Evolutionary conservation across 129 eudicot genomes (phyloP).

Genomic region (Apium graveolens): DNA sequence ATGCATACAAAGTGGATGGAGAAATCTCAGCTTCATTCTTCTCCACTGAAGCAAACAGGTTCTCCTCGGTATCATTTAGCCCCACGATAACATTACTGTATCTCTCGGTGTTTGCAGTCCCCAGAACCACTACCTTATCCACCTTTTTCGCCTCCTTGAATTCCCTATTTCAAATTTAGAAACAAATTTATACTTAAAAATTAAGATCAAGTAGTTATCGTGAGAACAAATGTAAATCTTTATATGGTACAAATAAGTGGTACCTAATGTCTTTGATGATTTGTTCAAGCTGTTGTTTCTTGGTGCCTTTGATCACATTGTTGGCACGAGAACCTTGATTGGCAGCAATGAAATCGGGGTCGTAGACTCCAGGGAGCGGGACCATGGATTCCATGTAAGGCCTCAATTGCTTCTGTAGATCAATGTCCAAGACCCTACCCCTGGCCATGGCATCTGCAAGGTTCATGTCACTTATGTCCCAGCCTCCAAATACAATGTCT

Average conservation of each 20-base stretch:
- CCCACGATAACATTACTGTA: conserved; percentile 89
- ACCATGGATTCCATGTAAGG: conserved; percentile 99
- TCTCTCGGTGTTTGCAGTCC: conserved; percentile 96
- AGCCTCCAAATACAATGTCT: conserved; percentile 92
- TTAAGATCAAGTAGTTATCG: background rate
- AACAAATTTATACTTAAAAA: background rate
- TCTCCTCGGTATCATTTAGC: conserved; percentile 84
- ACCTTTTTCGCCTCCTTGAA: conserved; percentile 81
- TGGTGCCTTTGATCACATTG: conserved; percentile 81
- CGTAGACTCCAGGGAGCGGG: conserved; percentile 91
- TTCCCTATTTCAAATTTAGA: conserved; percentile 43
- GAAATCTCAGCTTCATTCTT: conserved; percentile 87
- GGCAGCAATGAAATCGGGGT: conserved; percentile 98
- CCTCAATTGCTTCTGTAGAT: conserved; percentile 88
- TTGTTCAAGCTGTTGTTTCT: conserved; percentile 76
- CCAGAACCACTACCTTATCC: conserved; percentile 14
- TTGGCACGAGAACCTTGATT: conserved; percentile 93
- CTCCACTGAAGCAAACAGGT: conserved; percentile 66
- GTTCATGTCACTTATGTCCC: conserved; percentile 95
- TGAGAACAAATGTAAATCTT: background rate
- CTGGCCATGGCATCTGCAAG: conserved; percentile 93
- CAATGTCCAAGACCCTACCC: conserved; percentile 90
- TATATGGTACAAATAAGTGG: background rate
- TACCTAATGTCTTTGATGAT: conserved; percentile 86
- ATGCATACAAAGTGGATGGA: conserved; percentile 83